Evolutionary conservation across 768 basidiomycete genomes (phyloP), one percentile per base, ranked within the genome.

Genomic region (Russula compacta): DNA sequence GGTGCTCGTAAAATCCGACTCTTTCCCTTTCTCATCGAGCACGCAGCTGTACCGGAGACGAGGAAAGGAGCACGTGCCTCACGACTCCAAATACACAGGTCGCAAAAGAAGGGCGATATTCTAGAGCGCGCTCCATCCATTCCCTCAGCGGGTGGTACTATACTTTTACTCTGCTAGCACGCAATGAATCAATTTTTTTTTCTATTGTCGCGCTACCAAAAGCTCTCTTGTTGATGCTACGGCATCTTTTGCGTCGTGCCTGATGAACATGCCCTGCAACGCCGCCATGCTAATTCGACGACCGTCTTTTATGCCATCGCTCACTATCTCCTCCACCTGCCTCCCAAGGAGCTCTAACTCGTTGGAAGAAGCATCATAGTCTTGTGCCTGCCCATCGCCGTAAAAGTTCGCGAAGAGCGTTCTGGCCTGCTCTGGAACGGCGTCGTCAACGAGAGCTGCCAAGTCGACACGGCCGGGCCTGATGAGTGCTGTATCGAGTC

Each of bases 391-490:
- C 8, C 39, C 50, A 14, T 67, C 81, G 12, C 81, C 81, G 67
- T 98, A 99, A 74, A 99, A 99, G 48, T 82, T 82, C 29, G 82
- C 78, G 73, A 94, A 98, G 6, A 98, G 79, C 24, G 75, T 78
- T 59, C 77, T 76, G 15, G 90, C 91, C 73, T 99, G 97, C 53
- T 76, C 73, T 0, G 93, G 83, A 29, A 82, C 85, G 5, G 97
- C 92, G 67, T 99, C 91, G 72, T 87, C 93, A 52, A 99, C 81
- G 40, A 89, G 74, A 66, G 90, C 83, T 32, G 83, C 79, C 49
- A 98, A 72, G 72, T 99, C 97, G 46, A 99, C 95, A 10, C 97
- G 83, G 17, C 97, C 97, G 0, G 97, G 95, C 53, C 97, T 85
- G 69, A 98, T 92, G 49, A 99, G 82, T 0, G 95, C 97, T 6